Percentiles rank a stretch among this genome's conserved stretches.
Conservation (phyloP, 2,329 filamentous ascomycete genomes). For the Arachnopeziza araneosa region DNA sequence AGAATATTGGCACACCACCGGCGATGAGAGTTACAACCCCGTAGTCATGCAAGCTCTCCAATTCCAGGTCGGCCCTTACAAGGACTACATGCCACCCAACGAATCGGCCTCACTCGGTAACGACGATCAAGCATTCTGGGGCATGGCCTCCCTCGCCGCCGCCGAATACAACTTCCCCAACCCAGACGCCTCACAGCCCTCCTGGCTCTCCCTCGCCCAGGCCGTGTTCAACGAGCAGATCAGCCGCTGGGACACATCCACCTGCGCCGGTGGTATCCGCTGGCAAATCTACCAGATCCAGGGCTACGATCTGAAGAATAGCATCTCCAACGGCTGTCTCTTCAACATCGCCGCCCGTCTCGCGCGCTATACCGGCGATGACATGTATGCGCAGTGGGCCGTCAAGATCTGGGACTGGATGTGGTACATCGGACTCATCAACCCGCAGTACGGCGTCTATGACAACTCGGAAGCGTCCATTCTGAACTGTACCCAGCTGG, state of each 20-base stretch:
- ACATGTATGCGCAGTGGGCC: conserved; percentile 72
- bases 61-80: conserved; percentile 64
- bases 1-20: conserved; percentile 79
- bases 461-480: conserved; percentile 52
- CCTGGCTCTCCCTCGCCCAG: conserved; percentile 66
- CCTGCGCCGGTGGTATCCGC: conserved; percentile 66
- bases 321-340: conserved; percentile 54
- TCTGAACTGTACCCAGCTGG: conserved; percentile 50
- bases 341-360: conserved; percentile 59
- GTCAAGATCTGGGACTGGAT: conserved; percentile 64
- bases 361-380: conserved; percentile 68
- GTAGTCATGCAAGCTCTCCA: conserved; percentile 61
- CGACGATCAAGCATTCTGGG: conserved; percentile 73
- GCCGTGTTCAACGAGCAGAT: conserved; percentile 77
- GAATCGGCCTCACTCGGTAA: conserved; percentile 63
- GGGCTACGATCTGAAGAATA: conserved; percentile 72
- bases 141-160: conserved; percentile 60
- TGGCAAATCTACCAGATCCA: conserved; percentile 77
- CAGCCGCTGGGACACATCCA: conserved; percentile 59
- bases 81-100: conserved; percentile 72
- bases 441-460: conserved; percentile 52
- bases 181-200: conserved; percentile 47
- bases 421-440: conserved; percentile 49
- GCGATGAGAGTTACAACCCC: conserved; percentile 64
- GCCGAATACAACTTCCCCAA: conserved; percentile 60